These are phyloP conservation scores for Coniophora puteana DNA, from an alignment of 1,284 basidiomycete genomes.

Conservation along the genomic window DNA sequence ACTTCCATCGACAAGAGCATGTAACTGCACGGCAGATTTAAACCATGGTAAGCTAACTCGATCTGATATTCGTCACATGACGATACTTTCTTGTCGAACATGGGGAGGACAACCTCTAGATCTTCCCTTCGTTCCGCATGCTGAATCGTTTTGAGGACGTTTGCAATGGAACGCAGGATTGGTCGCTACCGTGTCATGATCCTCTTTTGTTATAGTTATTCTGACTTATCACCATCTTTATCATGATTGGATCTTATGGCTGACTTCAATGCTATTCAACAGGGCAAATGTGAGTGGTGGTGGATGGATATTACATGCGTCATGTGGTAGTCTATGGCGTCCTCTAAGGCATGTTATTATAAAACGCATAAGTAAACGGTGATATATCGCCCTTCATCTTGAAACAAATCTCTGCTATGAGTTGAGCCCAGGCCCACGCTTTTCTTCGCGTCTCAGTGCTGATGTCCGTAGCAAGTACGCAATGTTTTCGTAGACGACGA, in stretches of 20 bases:
- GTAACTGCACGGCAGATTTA: too few species aligned
- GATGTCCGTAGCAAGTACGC: constrained; percentile 76
- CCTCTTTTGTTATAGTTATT: constrained; percentile 33
- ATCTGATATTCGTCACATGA: constrained; percentile 17
- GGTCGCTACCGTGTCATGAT: constrained; percentile 29
- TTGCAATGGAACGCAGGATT: constrained; percentile 31
- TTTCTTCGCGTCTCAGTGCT: constrained; percentile 37
- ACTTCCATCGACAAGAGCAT: too few species aligned
- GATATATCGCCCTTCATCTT: neutral
- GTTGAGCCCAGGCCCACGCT: neutral
- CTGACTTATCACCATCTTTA: constrained; percentile 14
- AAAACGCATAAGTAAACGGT: neutral
- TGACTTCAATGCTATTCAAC: neutral
- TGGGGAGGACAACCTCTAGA: constrained; percentile 27
- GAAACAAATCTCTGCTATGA: neutral
- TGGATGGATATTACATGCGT: neutral
- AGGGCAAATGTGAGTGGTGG: neutral
- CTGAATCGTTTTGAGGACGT: constrained; percentile 27
- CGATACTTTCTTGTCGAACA: constrained; percentile 26
- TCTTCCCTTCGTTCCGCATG: constrained; percentile 30
- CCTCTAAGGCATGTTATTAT: neutral
- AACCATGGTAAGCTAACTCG: neutral
- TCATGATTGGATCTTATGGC: neutral
- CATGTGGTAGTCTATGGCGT: neutral
- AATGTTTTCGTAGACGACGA: constrained; percentile 97